Percentiles rank a stretch among this genome's conserved stretches.
Conservation (phyloP, 2,329 filamentous ascomycete species). For the Aspergillus luchuensis region DNA sequence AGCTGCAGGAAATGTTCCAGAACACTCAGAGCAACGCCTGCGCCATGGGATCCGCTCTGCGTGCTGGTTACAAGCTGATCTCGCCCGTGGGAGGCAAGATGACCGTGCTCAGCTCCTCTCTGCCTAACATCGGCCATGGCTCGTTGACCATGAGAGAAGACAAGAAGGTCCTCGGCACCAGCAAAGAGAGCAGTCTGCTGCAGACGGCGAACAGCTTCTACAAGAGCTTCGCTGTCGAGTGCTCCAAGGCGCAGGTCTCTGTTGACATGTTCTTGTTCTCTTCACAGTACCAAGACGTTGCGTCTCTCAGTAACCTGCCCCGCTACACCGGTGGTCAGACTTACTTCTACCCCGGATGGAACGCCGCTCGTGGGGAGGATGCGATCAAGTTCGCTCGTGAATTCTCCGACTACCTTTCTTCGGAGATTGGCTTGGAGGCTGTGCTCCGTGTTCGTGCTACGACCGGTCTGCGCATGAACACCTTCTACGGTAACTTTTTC, state of each 20-base stretch:
- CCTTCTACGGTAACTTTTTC: slow-evolving; percentile 99
- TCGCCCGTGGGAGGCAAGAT: slow-evolving; percentile 94
- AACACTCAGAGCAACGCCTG: slow-evolving; percentile 86
- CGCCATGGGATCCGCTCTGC: slow-evolving; percentile 92
- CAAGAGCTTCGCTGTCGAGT: slow-evolving; percentile 98
- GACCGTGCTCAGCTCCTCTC: slow-evolving; percentile 81
- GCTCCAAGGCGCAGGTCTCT: slow-evolving; percentile 97
- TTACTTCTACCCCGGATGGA: slow-evolving; percentile 98
- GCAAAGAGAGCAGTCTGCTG: slow-evolving; percentile 82
- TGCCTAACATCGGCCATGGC: slow-evolving; percentile 87
- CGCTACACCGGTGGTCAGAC: slow-evolving; percentile 97
- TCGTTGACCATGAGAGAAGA: slow-evolving; percentile 93
- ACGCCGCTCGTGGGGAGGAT: slow-evolving; percentile 88
- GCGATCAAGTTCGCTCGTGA: slow-evolving; percentile 97
- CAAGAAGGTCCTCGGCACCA: slow-evolving; percentile 91
- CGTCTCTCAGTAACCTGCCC: slow-evolving; percentile 90
- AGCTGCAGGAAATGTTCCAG: slow-evolving; percentile 95
- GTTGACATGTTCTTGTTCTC: slow-evolving; percentile 98
- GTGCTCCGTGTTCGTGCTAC: slow-evolving; percentile 94
- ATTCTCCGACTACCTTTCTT: slow-evolving; percentile 94
- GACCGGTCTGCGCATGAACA: slow-evolving; percentile 91
- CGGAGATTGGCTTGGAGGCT: slow-evolving; percentile 93
- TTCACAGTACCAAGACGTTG: slow-evolving; percentile 95
- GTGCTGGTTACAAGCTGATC: slow-evolving; percentile 93
- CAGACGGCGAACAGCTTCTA: slow-evolving; percentile 96